phyloP scores from a whole-genome alignment of 495 filamentous ascomycete species.

The Penicillium fimorum region DNA sequence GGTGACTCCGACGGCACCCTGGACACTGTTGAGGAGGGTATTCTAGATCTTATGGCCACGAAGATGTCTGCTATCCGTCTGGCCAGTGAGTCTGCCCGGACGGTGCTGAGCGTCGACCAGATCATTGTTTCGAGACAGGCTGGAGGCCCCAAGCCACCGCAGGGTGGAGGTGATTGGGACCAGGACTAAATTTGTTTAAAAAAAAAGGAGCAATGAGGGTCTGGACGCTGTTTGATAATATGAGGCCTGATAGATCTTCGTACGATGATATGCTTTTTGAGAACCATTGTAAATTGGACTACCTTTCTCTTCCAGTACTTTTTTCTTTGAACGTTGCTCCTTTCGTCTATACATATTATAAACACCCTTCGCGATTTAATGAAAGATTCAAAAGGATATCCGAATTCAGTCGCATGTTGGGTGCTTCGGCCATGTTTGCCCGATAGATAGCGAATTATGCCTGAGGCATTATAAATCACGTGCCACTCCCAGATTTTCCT shows the following conservation, averaged over 20 bases:
- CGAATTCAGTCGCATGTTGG: neutral
- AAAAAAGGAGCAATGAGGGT: slow-evolving; percentile 19
- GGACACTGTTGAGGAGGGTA: slow-evolving; percentile 85
- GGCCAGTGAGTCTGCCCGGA: slow-evolving; percentile 90
- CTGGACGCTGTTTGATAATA: slow-evolving; percentile 16
- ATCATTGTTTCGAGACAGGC: slow-evolving; percentile 98
- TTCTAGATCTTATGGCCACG: slow-evolving; percentile 83
- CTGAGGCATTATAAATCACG: slow-evolving; percentile 23
- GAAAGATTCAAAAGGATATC: neutral
- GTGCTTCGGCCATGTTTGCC: slow-evolving; percentile 1
- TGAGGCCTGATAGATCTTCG: slow-evolving; percentile 30
- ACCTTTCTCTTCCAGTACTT: slow-evolving; percentile 13
- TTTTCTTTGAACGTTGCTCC: neutral
- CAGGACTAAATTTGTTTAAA: slow-evolving; percentile 65
- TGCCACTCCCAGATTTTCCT: slow-evolving; percentile 44
- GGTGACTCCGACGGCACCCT: slow-evolving; percentile 75
- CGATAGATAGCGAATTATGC: neutral
- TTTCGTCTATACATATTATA: neutral
- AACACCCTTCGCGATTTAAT: neutral
- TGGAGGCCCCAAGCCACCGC: slow-evolving; percentile 94
- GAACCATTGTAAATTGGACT: slow-evolving; percentile 14
- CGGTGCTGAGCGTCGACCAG: slow-evolving; percentile 95
- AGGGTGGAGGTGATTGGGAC: slow-evolving; percentile 96
- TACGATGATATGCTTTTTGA: slow-evolving; percentile 28
- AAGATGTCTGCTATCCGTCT: slow-evolving; percentile 97